Evolutionary conservation across 495 filamentous ascomycete species (phyloP).

Genomic region (Xylaria venustula): DNA sequence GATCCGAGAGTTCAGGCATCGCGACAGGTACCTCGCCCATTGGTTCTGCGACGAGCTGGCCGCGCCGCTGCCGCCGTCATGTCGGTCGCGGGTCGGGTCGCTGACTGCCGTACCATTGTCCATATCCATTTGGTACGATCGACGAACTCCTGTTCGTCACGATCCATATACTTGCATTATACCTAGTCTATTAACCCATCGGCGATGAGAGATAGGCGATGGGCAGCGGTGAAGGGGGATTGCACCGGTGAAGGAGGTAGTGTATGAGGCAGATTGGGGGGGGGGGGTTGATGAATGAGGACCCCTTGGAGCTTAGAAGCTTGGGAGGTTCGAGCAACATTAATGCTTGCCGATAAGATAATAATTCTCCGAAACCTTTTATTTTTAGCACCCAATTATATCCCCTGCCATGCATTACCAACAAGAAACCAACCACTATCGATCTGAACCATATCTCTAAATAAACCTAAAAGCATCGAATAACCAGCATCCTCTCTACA

Average conservation of each 20-base stretch:
- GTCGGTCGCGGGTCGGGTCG: constrained; percentile 1
- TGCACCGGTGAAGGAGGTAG: too few species aligned
- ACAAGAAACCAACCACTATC: too few species aligned
- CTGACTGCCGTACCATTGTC: not conserved
- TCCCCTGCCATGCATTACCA: not conserved
- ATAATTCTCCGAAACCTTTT: not conserved
- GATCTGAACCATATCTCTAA: too few species aligned
- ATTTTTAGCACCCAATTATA: not conserved
- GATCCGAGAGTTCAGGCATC: constrained; percentile 46
- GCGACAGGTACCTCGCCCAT: constrained; percentile 50
- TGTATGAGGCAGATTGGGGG: too few species aligned
- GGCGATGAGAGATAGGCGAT: too few species aligned
- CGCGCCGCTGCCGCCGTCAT: not conserved
- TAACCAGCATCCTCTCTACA: too few species aligned
- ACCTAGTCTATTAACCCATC: too few species aligned
- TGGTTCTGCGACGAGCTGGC: constrained; percentile 20
- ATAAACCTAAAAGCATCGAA: too few species aligned
- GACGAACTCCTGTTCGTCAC: not conserved
- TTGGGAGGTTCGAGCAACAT: too few species aligned
- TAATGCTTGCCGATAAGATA: constrained; percentile 4
- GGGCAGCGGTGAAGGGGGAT: too few species aligned
- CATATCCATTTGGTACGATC: not conserved
- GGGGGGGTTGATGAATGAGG: too few species aligned
- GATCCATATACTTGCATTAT: not conserved
- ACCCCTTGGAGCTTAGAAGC: too few species aligned